Conservation (phyloP, 345 rosid genomes). For the Cochlearia excelsa region DNA sequence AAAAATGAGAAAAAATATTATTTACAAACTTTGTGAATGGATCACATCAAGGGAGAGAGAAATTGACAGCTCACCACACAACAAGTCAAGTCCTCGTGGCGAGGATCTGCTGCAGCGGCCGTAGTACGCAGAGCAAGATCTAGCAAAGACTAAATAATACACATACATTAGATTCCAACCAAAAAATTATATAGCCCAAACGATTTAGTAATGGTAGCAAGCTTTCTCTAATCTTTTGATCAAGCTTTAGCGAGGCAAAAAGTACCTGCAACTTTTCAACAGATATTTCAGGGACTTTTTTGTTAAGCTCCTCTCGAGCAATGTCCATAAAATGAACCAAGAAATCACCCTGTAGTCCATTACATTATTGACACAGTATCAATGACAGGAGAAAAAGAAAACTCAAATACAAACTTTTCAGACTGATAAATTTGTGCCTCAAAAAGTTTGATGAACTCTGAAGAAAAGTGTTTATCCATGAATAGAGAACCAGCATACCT, state of each 20-base stretch:
- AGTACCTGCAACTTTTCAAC: constrained; percentile 91
- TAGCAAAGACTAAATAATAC: constrained; percentile 63
- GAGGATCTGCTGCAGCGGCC: constrained; percentile 96
- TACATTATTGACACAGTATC: constrained; percentile 22
- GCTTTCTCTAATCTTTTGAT: constrained; percentile 11
- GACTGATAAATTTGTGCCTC: constrained; percentile 7
- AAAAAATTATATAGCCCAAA: constrained; percentile 9
- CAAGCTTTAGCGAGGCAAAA: constrained; percentile 2
- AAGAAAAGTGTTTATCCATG: constrained; percentile 1
- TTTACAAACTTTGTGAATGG: constrained; percentile 3
- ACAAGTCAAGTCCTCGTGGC: constrained; percentile 94
- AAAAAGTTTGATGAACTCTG: constrained; percentile 19
- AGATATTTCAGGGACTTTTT: constrained; percentile 74
- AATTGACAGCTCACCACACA: constrained; percentile 61
- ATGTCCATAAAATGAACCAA: constrained; percentile 98
- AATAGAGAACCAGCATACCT: constrained; percentile 51
- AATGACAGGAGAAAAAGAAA: constrained; percentile 9
- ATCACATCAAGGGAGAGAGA: constrained; percentile 22
- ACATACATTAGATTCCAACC: constrained; percentile 17
- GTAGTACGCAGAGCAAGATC: constrained; percentile 95
- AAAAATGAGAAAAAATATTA: constrained; percentile 20
- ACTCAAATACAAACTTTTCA: constrained; percentile 13
- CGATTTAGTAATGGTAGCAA: constrained; percentile 12
- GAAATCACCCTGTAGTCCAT: constrained; percentile 75
- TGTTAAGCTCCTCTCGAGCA: constrained; percentile 84